A percentile compares a stretch with the other conserved stretches of the same genome.
Conservation (phyloP, 2,329 filamentous ascomycete genomes). For the Fusarium bactridioides region DNA sequence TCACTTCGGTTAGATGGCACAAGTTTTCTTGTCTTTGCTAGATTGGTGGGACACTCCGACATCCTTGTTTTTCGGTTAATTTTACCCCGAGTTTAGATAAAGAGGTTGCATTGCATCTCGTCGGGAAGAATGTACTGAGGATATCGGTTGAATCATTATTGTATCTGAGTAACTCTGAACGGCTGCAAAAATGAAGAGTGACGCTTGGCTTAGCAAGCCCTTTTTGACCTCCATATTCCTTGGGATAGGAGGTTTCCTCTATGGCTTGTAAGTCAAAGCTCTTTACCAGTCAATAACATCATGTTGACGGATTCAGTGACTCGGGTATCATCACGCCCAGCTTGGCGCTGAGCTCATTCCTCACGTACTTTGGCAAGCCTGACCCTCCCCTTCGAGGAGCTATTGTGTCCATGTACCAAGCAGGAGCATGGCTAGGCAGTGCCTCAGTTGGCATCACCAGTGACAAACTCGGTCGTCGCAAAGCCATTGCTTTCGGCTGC, state of each 20-base stretch:
- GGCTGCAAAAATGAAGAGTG: constrained; percentile 33
- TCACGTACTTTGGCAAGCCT: constrained; percentile 47
- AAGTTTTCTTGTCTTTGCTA: neutral
- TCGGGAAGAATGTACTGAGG: neutral
- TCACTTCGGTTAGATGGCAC: neutral
- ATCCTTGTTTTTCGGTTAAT: constrained; percentile 26
- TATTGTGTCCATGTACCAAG: constrained; percentile 52
- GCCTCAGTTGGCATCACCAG: constrained; percentile 51
- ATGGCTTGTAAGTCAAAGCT: constrained; percentile 45
- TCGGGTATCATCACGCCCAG: constrained; percentile 54
- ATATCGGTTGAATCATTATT: neutral
- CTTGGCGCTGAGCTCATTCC: constrained; percentile 47
- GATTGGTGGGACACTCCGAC: neutral
- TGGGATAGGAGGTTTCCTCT: constrained; percentile 52
- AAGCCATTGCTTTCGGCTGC: constrained; percentile 52
- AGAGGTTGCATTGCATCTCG: neutral
- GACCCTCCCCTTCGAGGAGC: constrained; percentile 48
- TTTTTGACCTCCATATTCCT: constrained; percentile 51
- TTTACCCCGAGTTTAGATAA: constrained; percentile 19
- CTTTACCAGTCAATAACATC: rapidly evolving
- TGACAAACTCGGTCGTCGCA: constrained; percentile 48
- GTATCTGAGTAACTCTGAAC: neutral
- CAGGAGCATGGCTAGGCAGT: constrained; percentile 52
- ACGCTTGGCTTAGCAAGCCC: constrained; percentile 48
- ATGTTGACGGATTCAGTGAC: constrained; percentile 40